phyloP scores from a whole-genome alignment of 371 early-diverging fungal genomes.

The Circinella umbellata region DNA sequence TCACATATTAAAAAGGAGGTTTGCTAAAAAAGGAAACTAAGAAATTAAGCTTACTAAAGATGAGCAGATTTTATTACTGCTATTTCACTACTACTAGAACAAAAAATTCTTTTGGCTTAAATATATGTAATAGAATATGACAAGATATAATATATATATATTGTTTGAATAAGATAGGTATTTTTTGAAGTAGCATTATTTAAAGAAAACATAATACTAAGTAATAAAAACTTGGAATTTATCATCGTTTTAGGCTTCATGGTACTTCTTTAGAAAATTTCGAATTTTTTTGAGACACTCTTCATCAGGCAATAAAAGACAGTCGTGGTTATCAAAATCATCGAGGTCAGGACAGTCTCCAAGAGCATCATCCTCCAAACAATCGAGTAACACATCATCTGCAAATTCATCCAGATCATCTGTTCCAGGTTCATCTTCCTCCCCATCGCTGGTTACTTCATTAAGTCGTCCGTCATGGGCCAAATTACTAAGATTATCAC shows the following conservation, averaged over 20 bases:
- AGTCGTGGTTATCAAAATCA: neutral
- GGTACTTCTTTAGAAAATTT: neutral
- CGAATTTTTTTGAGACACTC: neutral
- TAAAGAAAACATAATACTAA: too few relatives aligned
- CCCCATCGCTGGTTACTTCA: neutral
- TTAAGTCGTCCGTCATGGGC: neutral
- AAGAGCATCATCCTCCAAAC: neutral
- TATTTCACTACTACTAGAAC: too few relatives aligned
- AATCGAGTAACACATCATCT: neutral
- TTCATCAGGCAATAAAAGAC: neutral
- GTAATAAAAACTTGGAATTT: neutral
- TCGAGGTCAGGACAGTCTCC: constrained; percentile 1
- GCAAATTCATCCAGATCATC: neutral
- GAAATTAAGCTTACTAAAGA: too few relatives aligned
- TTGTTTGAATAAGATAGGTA: too few relatives aligned
- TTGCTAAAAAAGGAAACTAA: too few relatives aligned
- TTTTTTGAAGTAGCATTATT: too few relatives aligned
- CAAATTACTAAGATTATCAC: neutral
- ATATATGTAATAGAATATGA: too few relatives aligned
- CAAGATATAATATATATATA: too few relatives aligned
- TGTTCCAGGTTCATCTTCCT: neutral
- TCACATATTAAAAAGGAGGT: too few relatives aligned
- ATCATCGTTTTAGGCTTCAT: neutral
- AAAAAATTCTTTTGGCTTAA: too few relatives aligned
- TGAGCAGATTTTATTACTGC: too few relatives aligned